Evolutionary conservation across 345 rosid species (phyloP), one percentile per base, ranked within the genome.

Genomic region (Salix brachista): DNA sequence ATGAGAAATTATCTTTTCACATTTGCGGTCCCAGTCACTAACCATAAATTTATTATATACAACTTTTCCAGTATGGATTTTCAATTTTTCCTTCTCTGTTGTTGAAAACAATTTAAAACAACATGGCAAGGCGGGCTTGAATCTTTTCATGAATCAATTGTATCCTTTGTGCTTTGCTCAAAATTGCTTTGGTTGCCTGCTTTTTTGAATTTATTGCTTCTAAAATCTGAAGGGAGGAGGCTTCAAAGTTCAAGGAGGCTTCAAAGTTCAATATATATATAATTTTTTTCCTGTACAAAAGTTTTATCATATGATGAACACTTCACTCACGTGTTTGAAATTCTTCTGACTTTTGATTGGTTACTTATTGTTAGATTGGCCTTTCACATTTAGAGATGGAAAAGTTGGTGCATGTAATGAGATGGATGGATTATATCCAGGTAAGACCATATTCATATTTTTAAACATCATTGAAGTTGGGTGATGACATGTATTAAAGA

Each of bases 341-440:
- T 61, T 70, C 4, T 39, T 28, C 23, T 44, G 25, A 39, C 37
- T 65, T 70, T 54, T 74, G 52, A 64, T 21, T 74, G 80, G 54
- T 83, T 78, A 71, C 60, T 58, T 79, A 56, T 73, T 86, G 67
- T 48, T 78, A 95, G 99, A 76, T 79, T 77, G 89, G 81, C 70
- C 88, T 90, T 77, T 79, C 97, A 25, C 75, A 82, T 76, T 73
- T 75, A 4, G 91, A 89, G 41, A 83, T 75, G 76, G 89, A 85
- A 78, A 89, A 91, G 83, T 80, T 88, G 56, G 86, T 86, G 18
- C 91, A 91, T 84, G 86, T 93, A 28, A 65, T 87, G 80, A 89
- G 99, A 86, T 95, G 99, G 98, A 79, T 90, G 89, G 88, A 91
- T 77, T 90, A 91, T 87, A 84, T 93, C 69, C 98, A 95, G 94